Conservation (phyloP, 768 basidiomycete species). For the Baorangia bicolor region DNA sequence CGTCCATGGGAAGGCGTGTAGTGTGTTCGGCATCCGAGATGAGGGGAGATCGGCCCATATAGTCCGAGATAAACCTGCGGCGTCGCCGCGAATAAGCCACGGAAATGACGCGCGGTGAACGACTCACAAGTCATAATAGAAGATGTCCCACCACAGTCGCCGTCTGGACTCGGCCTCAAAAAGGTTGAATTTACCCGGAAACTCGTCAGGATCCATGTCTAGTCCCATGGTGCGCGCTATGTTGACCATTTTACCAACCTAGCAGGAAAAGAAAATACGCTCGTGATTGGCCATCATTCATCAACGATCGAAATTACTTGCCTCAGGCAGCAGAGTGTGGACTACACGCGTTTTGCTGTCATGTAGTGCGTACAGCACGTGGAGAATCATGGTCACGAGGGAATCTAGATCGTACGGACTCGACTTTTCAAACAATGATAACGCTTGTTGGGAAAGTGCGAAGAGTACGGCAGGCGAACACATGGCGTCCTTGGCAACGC, state of each 20-base stretch:
- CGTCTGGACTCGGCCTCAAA: conserved; percentile 54
- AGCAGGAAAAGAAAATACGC: neutral
- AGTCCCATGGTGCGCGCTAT: conserved; percentile 65
- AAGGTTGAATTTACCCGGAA: conserved; percentile 43
- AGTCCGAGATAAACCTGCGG: conserved; percentile 67
- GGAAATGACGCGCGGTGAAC: neutral
- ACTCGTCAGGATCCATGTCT: conserved; percentile 55
- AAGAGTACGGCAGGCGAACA: conserved; percentile 41
- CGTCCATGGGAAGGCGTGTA: conserved; percentile 54
- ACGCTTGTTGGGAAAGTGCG: conserved; percentile 48
- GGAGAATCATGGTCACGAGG: conserved; percentile 57
- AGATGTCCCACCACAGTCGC: conserved; percentile 77
- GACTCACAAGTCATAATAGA: conserved; percentile 77
- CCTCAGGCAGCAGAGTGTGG: conserved; percentile 32
- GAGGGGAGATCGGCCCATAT: conserved; percentile 60
- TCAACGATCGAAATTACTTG: conserved; percentile 28
- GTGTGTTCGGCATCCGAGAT: conserved; percentile 56
- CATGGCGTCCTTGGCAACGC: conserved; percentile 28
- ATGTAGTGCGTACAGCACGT: conserved; percentile 53
- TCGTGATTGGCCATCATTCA: conserved; percentile 22
- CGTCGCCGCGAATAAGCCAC: conserved; percentile 12
- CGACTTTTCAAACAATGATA: conserved; percentile 43
- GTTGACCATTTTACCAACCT: conserved; percentile 72
- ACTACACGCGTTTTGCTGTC: conserved; percentile 46
- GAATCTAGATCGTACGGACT: conserved; percentile 53